Percentiles rank a stretch among this genome's conserved stretches.
These are phyloP conservation scores for Anisodus acutangulus DNA, from an alignment of 257 asterid species.

Conservation along the genomic window DNA sequence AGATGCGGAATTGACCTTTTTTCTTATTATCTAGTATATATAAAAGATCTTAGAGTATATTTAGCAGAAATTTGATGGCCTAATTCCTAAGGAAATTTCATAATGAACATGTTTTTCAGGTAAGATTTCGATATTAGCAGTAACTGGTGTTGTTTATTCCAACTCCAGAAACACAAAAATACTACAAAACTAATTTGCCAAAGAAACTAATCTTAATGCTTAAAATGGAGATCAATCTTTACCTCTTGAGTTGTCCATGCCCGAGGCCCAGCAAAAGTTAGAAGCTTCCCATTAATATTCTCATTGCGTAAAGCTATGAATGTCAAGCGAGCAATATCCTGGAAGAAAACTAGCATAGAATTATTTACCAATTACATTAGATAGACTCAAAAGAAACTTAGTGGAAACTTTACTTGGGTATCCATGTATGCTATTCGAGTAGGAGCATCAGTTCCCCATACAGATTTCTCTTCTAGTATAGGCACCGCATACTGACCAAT, in stretches of 20 bases:
- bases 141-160: neutral
- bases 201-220: neutral
- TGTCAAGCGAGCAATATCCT: constrained; percentile 95
- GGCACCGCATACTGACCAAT: constrained; percentile 99
- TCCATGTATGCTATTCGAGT: constrained; percentile 98
- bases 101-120: neutral
- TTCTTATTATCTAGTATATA: neutral
- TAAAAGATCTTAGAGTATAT: neutral
- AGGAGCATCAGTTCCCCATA: constrained; percentile 99
- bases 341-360: constrained; percentile 32
- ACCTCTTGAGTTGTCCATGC: constrained; percentile 99
- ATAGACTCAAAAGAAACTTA: constrained; percentile 22
- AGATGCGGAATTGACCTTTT: neutral
- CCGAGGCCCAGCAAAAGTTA: constrained; percentile 97
- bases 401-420: constrained; percentile 66
- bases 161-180: neutral
- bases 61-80: neutral
- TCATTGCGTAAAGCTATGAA: constrained; percentile 93
- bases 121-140: neutral
- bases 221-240: constrained; percentile 31
- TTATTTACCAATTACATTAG: constrained; percentile 27
- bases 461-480: constrained; percentile 91
- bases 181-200: neutral
- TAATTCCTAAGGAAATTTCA: neutral
- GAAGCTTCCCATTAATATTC: constrained; percentile 78